These are phyloP conservation scores for Fusarium sp. DNA, from an alignment of 2,329 filamentous ascomycete species.

Conservation along the genomic window DNA sequence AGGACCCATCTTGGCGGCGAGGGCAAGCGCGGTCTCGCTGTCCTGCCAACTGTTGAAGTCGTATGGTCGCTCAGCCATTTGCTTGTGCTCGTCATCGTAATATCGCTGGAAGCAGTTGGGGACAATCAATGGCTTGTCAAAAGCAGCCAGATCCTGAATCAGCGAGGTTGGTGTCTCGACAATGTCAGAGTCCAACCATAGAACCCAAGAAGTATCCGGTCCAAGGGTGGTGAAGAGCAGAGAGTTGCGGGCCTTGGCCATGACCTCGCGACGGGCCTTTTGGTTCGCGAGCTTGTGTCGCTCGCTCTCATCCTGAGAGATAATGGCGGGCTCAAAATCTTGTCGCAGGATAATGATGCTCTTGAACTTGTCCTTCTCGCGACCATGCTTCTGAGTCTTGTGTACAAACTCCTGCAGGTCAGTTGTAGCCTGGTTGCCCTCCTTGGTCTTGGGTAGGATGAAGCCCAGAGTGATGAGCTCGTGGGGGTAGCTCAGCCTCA, in stretches of 20 bases:
- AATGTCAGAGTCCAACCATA: slow-evolving; percentile 95
- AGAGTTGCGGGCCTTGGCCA: slow-evolving; percentile 94
- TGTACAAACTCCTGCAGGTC: slow-evolving; percentile 87
- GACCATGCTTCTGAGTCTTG: slow-evolving; percentile 82
- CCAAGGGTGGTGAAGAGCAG: slow-evolving; percentile 95
- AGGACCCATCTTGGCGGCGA: slow-evolving; percentile 83
- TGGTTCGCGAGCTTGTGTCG: slow-evolving; percentile 94
- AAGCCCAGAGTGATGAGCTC: slow-evolving; percentile 95
- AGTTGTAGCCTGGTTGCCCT: slow-evolving; percentile 87
- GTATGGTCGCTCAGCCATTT: slow-evolving; percentile 83
- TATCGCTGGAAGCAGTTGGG: slow-evolving; percentile 96
- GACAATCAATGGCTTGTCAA: slow-evolving; percentile 91
- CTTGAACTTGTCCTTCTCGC: slow-evolving; percentile 86
- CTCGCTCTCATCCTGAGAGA: slow-evolving; percentile 86
- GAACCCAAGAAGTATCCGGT: slow-evolving; percentile 91
- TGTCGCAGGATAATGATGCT: slow-evolving; percentile 95
- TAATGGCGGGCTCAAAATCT: slow-evolving; percentile 87
- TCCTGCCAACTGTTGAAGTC: slow-evolving; percentile 99
- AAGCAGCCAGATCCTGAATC: slow-evolving; percentile 90
- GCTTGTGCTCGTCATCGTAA: slow-evolving; percentile 75
- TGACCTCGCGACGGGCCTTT: slow-evolving; percentile 85
- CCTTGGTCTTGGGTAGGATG: slow-evolving; percentile 93
- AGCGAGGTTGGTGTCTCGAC: slow-evolving; percentile 86
- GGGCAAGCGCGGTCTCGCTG: slow-evolving; percentile 79
- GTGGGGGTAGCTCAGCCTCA: slow-evolving; percentile 88